Evolutionary conservation across 208 protist species (phyloP).

Genomic region (Trypanosomatidae sp.): DNA sequence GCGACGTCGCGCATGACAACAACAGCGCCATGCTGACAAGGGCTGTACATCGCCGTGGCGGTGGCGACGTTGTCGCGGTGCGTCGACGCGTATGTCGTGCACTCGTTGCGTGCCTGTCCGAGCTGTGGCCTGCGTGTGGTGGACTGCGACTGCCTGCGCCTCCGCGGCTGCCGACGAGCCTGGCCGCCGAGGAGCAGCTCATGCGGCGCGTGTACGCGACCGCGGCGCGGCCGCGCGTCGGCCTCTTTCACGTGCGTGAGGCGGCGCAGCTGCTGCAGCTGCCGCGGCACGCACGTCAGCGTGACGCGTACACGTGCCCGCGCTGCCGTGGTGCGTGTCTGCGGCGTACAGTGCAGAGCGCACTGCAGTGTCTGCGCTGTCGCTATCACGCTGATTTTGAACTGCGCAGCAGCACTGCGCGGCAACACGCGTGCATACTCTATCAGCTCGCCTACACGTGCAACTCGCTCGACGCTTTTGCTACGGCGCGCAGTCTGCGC

Average conservation of each 20-base stretch:
- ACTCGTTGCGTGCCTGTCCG: slow-evolving; percentile 15
- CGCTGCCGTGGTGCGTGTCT: slow-evolving; percentile 33
- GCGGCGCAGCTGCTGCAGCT: slow-evolving; percentile 23
- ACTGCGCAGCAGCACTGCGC: slow-evolving; percentile 12
- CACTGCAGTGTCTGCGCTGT: slow-evolving; percentile 41
- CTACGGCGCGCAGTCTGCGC: slow-evolving; percentile 7
- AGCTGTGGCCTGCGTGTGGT: slow-evolving; percentile 37
- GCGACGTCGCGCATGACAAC: too few species aligned
- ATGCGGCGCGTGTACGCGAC: slow-evolving; percentile 13
- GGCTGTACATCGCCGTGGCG: too few species aligned
- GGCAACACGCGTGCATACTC: slow-evolving; percentile 36
- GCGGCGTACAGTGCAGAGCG: slow-evolving; percentile 9
- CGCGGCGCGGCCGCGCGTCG: slow-evolving; percentile 8
- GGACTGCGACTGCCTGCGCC: slow-evolving; percentile 25
- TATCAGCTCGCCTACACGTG: slow-evolving; percentile 45
- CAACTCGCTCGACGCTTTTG: slow-evolving; percentile 37
- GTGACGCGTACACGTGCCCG: slow-evolving; percentile 34
- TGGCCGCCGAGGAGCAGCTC: slow-evolving; percentile 16
- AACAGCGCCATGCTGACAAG: too few species aligned
- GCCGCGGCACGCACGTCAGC: slow-evolving; percentile 9
- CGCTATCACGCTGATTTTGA: slow-evolving; percentile 70
- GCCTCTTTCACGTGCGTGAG: slow-evolving; percentile 11
- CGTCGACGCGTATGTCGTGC: too few species aligned
- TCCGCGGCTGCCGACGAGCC: slow-evolving; percentile 12
- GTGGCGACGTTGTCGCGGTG: too few species aligned